Base-by-base conservation (phyloP, 768 basidiomycete genomes). In the Phanerochaete carnosa region DNA sequence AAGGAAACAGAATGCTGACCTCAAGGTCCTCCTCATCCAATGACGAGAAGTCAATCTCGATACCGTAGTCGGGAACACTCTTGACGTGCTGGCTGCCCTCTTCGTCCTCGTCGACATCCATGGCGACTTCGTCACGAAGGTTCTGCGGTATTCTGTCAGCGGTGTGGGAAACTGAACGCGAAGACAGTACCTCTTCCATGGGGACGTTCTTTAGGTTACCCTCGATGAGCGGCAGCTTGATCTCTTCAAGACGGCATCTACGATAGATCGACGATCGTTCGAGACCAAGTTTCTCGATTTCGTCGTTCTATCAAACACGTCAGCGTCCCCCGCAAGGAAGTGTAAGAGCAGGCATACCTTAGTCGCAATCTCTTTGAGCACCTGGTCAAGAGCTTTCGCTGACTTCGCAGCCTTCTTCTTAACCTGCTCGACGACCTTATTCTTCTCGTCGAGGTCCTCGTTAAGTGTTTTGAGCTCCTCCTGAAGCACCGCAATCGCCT, bases 71-170 rank as follows among this genome's bases (percentile, higher is more conserved):
- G 11, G 86, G 81, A 1, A 90, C 87, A 58, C 79, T 76, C 62
- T 84, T 89, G 0, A 88, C 84, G 50, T 80, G 81, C 67, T 94
- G 93, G 3, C 88, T 86, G 5, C 82, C 89, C 39, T 90, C 84
- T 53, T 95, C 94, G 62, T 94, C 90, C 49, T 90, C 91, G 61
- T 98, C 95, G 3, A 95, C 80, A 63, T 95, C 92, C 94, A 98
- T 97, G 2, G 87, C 89, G 37, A 92, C 86, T 74, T 91, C 92
- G 33, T 93, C 90, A 4, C 88, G 87, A 23, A 91, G 80, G 67
- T 89, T 90, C 92, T 90, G 62, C 25, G 47, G 29, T 4, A n/a
- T 29, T 46, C 26, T 50, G 39, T 50, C 30, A 46, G 16, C 25
- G 19, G 22, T 22, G 16, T 4, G 3, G n/a, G 15, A 29, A 23